Evolutionary conservation across 1,139 yeast species (phyloP), one percentile per base, ranked within the genome.

Genomic region (Yamadazyma mexicana): DNA sequence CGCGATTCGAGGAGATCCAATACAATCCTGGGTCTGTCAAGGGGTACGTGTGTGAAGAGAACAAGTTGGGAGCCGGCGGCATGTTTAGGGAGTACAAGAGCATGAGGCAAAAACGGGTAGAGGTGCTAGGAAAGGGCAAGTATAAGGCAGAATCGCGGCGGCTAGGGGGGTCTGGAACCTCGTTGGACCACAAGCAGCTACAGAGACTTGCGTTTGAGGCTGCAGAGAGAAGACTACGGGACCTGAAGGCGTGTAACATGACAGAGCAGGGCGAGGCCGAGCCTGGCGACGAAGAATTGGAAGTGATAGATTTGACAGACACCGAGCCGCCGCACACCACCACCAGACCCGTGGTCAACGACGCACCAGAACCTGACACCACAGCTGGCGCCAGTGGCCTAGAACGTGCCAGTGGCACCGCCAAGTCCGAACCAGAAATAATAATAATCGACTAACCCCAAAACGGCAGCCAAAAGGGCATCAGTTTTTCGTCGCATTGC

Each of bases 211-310:
- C 83, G 34, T 64, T 81, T 5, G 72, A 69, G 41, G 95, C 96
- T 1, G 87, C 94, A 0, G 81, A 82, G 45, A 61, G 85, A 46
- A 63, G 96, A 40, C 56, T 70, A 7, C 55, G 61, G 15, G 92
- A 84, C 53, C 62, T 74, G 5, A 76, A 76, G 47, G 74, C 81
- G 75, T 85, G 92, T 47, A 55, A 45, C 18, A 46, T 44, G 11
- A 28, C 27, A 5, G 49, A 47, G 8, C 48, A 43, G n/a, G 47
- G 47, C 8, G 56, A 49, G 17, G 60, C 62, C 18, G 62, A 52
- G 31, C 67, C 66, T 2, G 55, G 52, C 5, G 72, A 65, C 36
- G 58, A 59, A 9, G 77, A 72, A 3, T 49, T 72, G 16, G 65
- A 55, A 32, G 40, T 44, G 4, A 29, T 36, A 33, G 43, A 40